Evolutionary conservation across 192 early-diverging fungal species (phyloP), one percentile per base, ranked within the genome.

Genomic region (Hyaloraphidium curvatum): DNA sequence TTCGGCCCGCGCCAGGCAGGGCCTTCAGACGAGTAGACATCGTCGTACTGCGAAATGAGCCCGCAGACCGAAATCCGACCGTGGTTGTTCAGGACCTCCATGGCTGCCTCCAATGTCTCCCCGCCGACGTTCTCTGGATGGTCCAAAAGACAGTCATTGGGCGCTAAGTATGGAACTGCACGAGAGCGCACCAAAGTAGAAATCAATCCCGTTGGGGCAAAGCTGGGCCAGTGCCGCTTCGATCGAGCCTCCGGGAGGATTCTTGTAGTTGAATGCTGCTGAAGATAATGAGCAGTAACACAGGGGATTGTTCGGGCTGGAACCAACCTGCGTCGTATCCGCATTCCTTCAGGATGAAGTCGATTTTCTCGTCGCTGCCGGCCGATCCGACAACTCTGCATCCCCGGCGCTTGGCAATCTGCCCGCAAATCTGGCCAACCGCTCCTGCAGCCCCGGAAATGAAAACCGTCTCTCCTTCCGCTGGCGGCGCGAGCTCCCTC

Each of bases 261-360:
- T 87, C 66, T 90, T 94, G 80, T 94, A 94, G 72, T 94, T 94
- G 72, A 94, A 84, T 11, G 72, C n/a, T n/a, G n/a, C n/a, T n/a
- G n/a, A n/a, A n/a, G n/a, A n/a, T n/a, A n/a, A n/a, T n/a, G n/a
- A n/a, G n/a, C n/a, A n/a, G n/a, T n/a, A n/a, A n/a, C n/a, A n/a
- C n/a, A n/a, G n/a, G n/a, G n/a, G n/a, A n/a, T n/a, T n/a, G n/a
- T n/a, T n/a, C n/a, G n/a, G n/a, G n/a, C n/a, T n/a, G n/a, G n/a
- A n/a, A n/a, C n/a, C n/a, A n/a, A n/a, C n/a, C 91, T 1, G 69
- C 83, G 63, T 94, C 87, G 33, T 81, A 83, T 3, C 81, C 81
- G 39, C 79, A 59, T 29, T 72, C 69, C 2, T 71, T 63, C 52
- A 72, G 70, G 19, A 90, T 67, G 58, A 73, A 77, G 16, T 63